phyloP scores from a whole-genome alignment of 306 rosid species.

The Acacia acuminata region DNA sequence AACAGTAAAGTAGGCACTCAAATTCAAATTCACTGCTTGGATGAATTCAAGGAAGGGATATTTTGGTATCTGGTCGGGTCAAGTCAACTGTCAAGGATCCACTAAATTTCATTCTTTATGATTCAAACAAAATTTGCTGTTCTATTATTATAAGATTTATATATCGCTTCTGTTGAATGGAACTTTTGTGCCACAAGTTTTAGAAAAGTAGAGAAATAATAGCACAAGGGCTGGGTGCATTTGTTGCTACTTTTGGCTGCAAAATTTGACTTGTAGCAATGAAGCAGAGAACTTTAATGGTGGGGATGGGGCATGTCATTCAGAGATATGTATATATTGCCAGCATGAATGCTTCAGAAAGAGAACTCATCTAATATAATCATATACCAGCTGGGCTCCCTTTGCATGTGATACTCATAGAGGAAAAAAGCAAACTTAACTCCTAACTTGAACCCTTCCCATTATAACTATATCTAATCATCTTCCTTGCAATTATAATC shows the following conservation, averaged over 20 bases:
- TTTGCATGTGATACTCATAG: constrained; percentile 7
- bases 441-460: not conserved
- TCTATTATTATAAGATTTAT: not conserved
- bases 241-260: constrained; percentile 8
- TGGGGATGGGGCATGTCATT: not conserved
- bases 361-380: not conserved
- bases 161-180: not conserved
- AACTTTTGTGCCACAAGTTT: not conserved
- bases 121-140: not conserved
- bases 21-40: constrained; percentile 38
- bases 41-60: constrained; percentile 36
- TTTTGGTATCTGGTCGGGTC: constrained; percentile 36
- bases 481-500: constrained; percentile 5
- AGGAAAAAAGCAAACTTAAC: not conserved
- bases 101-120: not conserved
- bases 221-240: not conserved
- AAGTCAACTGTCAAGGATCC: not conserved
- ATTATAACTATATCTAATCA: not conserved
- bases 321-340: constrained; percentile 12
- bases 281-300: not conserved
- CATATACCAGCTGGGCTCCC: constrained; percentile 6
- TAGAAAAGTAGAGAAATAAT: not conserved
- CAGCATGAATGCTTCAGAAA: constrained; percentile 12
- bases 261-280: not conserved
- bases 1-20: constrained; percentile 22